Base-by-base conservation (phyloP, 73 alveolate species). In the Paramecium pentaurelia region DNA sequence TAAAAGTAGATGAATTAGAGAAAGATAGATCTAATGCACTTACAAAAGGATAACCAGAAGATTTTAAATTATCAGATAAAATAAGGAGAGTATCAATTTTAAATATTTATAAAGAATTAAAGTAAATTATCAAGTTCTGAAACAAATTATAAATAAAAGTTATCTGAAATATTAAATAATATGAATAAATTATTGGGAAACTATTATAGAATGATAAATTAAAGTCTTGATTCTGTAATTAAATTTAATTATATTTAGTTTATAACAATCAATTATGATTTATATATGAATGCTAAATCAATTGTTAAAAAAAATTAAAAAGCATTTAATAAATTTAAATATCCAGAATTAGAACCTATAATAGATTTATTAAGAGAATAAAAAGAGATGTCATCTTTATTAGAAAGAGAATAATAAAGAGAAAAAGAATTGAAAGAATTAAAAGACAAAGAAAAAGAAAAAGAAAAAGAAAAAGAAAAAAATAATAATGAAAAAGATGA, bases 131-230 rank as follows among this genome's bases (percentile, higher is more conserved):
- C 77, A 27, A 80, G 73, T 80, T 40, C 75, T 42, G 91, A 80
- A 47, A 44, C 28, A 6, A 44, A 14, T 28, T 44, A 44, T 20
- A 38, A 77, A 22, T 28, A 28, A 28, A 80, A 47, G 18, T 18
- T 80, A 27, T 80, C 91, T 80, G 91, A 80, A 28, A 80, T 80
- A 28, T 64, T 42, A 44, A 80, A 80, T 49, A 80, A 45, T 5
- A 80, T 80, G 91, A 80, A 80, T 47, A 80, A 80, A 47, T 14
- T 42, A 80, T 10, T 80, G 8, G 71, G 44, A 20, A 22, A 8
- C 20, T 80, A 44, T 7, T 42, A 20, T 36, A 9, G 30, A 36
- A 42, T 20, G 75, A 44, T 80, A 27, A 80, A 80, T 36, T 16
- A 60, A 7, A 27, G 49, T 27, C 22, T 80, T 4, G 91, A 80